Conservation (phyloP, 2,329 filamentous ascomycete genomes). For the Verticillium nonalfalfae region DNA sequence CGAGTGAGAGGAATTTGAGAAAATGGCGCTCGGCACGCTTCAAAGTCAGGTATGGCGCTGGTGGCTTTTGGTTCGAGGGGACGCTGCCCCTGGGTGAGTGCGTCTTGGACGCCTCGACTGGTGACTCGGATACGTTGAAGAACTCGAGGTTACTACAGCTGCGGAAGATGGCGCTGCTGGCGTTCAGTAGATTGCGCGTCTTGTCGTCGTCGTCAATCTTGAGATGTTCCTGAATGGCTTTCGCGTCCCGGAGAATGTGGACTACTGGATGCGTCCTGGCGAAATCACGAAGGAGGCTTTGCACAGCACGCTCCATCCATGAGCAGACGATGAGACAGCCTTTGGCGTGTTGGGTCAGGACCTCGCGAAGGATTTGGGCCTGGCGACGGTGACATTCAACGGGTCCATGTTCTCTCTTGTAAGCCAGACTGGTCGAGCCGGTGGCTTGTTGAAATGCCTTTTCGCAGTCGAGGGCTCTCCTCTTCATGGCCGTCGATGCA, state of each 20-base stretch:
- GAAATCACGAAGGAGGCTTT: slow-evolving; percentile 55
- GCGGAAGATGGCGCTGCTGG: slow-evolving; percentile 52
- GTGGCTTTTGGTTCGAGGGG: slow-evolving; percentile 19
- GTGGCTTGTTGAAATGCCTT: slow-evolving; percentile 59
- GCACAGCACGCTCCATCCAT: slow-evolving; percentile 59
- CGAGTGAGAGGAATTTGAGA: slow-evolving; percentile 58
- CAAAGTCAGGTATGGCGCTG: slow-evolving; percentile 57
- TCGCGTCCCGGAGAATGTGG: slow-evolving; percentile 59
- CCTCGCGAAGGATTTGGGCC: slow-evolving; percentile 51
- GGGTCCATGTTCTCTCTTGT: slow-evolving; percentile 56
- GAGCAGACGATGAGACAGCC: slow-evolving; percentile 67
- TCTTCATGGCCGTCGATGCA: slow-evolving; percentile 62
- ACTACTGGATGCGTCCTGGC: slow-evolving; percentile 62
- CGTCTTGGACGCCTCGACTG: slow-evolving; percentile 16
- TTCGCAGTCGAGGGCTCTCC: slow-evolving; percentile 64
- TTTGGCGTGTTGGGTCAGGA: slow-evolving; percentile 51
- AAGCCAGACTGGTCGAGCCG: slow-evolving; percentile 54
- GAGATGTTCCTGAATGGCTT: slow-evolving; percentile 59
- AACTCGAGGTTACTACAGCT: slow-evolving; percentile 70
- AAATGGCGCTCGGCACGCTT: slow-evolving; percentile 66
- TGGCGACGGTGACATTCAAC: slow-evolving; percentile 58
- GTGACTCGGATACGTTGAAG: slow-evolving; percentile 62
- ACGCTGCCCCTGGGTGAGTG: neutral
- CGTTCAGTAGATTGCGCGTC: slow-evolving; percentile 50
- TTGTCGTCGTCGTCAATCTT: slow-evolving; percentile 48